Evolutionary conservation across 495 filamentous ascomycete species (phyloP).

Genomic region (Talaromyces ruber): DNA sequence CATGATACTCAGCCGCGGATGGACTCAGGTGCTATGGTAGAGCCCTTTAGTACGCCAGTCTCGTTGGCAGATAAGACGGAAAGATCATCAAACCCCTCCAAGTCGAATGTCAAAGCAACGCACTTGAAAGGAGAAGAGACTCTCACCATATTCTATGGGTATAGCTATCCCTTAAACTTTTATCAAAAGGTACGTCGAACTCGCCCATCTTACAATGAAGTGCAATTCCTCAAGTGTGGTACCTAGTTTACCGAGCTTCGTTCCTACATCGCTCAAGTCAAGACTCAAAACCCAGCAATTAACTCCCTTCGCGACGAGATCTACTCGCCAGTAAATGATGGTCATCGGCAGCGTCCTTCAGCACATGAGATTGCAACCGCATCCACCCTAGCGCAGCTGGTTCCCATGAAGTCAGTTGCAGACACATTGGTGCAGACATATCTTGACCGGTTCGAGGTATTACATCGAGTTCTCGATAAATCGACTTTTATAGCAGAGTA

Average conservation of each 20-base stretch:
- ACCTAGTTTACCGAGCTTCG: conserved; percentile 9
- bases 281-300: conserved; percentile 8
- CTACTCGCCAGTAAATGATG: conserved; percentile 7
- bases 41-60: conserved; percentile 1
- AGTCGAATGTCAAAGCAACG: conserved; percentile 5
- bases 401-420: conserved; percentile 7
- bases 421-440: conserved; percentile 10
- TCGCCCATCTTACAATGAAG: background rate
- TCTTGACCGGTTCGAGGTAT: conserved; percentile 9
- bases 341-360: background rate
- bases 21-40: background rate
- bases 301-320: conserved; percentile 8
- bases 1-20: background rate
- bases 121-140: conserved; percentile 10
- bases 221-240: conserved; percentile 3
- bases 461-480: conserved; percentile 7
- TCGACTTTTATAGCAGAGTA: conserved; percentile 9
- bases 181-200: conserved; percentile 9
- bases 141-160: conserved; percentile 9
- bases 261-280: conserved; percentile 8
- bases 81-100: conserved; percentile 2
- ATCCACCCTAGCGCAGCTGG: conserved; percentile 2
- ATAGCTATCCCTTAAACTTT: conserved; percentile 10
- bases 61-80: background rate
- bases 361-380: background rate